phyloP scores from a whole-genome alignment of 1,284 basidiomycete genomes.

The Sutorius eximius region DNA sequence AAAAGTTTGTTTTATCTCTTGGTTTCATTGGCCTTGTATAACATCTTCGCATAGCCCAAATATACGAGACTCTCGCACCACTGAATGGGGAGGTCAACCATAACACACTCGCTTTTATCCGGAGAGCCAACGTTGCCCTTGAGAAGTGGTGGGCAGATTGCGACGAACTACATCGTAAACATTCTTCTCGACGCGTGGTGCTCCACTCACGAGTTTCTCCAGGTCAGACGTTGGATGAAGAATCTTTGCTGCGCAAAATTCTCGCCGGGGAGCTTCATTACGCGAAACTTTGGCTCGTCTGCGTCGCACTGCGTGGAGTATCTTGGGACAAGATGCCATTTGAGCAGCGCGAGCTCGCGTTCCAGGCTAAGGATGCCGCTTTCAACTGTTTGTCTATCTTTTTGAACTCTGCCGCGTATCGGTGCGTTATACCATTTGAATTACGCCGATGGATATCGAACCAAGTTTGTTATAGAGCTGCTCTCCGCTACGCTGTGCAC shows the following conservation, averaged over 20 bases:
- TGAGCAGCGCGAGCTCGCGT: conserved; percentile 90
- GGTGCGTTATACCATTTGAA: conserved; percentile 42
- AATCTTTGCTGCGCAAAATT: conserved; percentile 81
- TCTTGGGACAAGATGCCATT: conserved; percentile 94
- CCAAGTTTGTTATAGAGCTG: conserved; percentile 50
- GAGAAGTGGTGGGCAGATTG: conserved; percentile 91
- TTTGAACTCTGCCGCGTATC: conserved; percentile 73
- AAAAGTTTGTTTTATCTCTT: conserved; percentile 57
- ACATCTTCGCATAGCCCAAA: conserved; percentile 61
- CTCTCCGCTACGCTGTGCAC: conserved; percentile 86
- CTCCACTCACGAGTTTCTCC: conserved; percentile 10
- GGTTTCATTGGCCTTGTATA: conserved; percentile 17
- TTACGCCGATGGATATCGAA: not conserved
- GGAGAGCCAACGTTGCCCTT: conserved; percentile 78
- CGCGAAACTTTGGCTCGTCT: conserved; percentile 91
- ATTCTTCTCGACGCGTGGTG: not conserved
- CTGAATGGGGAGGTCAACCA: conserved; percentile 86
- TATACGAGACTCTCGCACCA: conserved; percentile 84
- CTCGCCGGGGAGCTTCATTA: conserved; percentile 87
- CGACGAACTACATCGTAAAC: conserved; percentile 74
- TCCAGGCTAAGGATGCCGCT: conserved; percentile 91
- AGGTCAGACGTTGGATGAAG: conserved; percentile 82
- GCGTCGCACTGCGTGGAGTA: conserved; percentile 86
- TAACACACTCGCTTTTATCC: conserved; percentile 81
- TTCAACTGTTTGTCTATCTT: conserved; percentile 81